Evolutionary conservation across 306 rosid species (phyloP), one percentile per base, ranked within the genome.

Genomic region (Cucurbita argyrosperma): DNA sequence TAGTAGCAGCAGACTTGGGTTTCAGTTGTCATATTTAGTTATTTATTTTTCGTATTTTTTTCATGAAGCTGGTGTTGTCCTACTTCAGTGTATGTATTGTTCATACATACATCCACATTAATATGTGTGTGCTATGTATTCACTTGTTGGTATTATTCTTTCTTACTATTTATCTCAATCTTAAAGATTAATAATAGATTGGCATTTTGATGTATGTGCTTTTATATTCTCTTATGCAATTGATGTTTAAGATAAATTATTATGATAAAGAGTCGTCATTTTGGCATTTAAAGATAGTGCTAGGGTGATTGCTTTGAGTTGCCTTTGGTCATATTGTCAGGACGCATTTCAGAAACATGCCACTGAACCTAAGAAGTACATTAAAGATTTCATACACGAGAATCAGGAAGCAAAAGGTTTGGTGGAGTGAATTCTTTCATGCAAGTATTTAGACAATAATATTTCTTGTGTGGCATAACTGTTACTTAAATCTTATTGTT

Each of bases 271-370:
- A 14, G 8, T 69, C 2, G 11, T 1, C 7, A 49, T 49, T 69
- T 69, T 69, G 43, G 57, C 15, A 49, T 49, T 77, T 21, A 61
- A 52, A 68, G 66, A 50, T 64, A 64, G 72, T 57, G 37, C 58
- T 39, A 42, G 70, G 58, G 59, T 59, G 59, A 37, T 55, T 66
- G 43, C 79, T 72, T 51, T 83, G 45, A 71, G 76, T 74, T 56
- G 66, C 69, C 77, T 71, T 69, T 79, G 49, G 60, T 81, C 62
- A 52, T 82, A 70, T 37, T 83, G 75, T 59, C 87, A 90, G 98
- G 92, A 89, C 81, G 81, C 84, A 58, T 76, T 86, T 77, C 76
- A 81, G 74, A 83, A 76, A 60, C 57, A 84, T 80, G 46, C 82
- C 79, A 79, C 7, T 67, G 80, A 70, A 76, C 80, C 83, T 63